Base-by-base conservation (phyloP, 768 basidiomycete species). In the Ramaria rubella region DNA sequence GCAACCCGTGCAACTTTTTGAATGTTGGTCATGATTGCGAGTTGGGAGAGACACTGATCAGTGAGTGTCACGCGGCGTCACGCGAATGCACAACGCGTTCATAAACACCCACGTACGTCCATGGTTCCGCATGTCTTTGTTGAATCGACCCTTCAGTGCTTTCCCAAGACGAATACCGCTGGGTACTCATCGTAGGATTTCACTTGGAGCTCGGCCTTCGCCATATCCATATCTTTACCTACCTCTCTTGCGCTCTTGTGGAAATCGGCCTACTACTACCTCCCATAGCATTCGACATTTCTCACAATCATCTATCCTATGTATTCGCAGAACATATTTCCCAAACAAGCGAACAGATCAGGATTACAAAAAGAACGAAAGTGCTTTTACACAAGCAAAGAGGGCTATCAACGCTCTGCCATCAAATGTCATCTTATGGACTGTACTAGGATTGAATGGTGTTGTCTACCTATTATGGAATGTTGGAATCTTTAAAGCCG, bases 401-500 rank as follows among this genome's bases (percentile, higher is more conserved):
- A 19, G 8, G 5, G 5, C 7, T 43, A n/a, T 88, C 33, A 76
- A 87, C 63, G 67, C 69, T 2, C 73, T 89, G 3, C 81, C 87
- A 9, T 61, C 71, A 59, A 71, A 78, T 49, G 58, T 68, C 59
- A 68, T 89, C 29, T 76, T 90, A 63, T 86, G 76, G 66, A 75
- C 81, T 5, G 82, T 91, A 49, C 74, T 91, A 15, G 81, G 72
- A 3, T 60, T 82, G 58, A 90, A 90, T 59, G 80, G 75, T 2
- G 69, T 70, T 2, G 80, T 91, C 0, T 91, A 83, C 61, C 67
- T 67, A 17, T 71, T 78, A 57, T 90, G 85, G 85, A 73, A 72
- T 59, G 71, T 71, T 14, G 67, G 66, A 14, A 52, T 30, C 33
- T 40, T 57, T 19, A 30, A 59, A 58, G 60, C 59, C 31, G 68